A percentile compares a stretch with the other conserved stretches of the same genome.
Evolutionary conservation across 257 asterid genomes (phyloP).

Genomic region (Linaria vulgaris): DNA sequence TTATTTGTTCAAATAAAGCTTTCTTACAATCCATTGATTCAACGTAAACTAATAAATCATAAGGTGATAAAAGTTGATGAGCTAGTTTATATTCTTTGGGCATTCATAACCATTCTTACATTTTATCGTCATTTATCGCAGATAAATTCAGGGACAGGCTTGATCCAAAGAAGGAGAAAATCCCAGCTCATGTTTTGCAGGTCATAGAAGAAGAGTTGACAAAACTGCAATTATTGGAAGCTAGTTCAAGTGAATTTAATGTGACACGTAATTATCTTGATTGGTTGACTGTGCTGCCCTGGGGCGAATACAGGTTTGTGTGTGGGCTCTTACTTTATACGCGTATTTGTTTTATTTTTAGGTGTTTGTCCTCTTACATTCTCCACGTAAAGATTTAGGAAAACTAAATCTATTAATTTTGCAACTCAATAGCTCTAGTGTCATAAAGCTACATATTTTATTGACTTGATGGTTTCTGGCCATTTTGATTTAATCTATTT

Average conservation of each 20-base stretch:
- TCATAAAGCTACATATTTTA: neutral
- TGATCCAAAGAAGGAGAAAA: conserved; percentile 85
- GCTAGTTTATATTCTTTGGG: neutral
- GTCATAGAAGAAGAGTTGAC: conserved; percentile 97
- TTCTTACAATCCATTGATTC: too few relatives aligned
- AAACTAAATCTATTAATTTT: too few relatives aligned
- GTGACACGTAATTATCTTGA: conserved; percentile 98
- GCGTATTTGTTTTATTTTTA: neutral
- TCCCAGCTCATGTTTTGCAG: conserved; percentile 92
- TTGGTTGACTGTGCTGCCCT: conserved; percentile 98
- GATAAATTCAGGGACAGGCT: conserved; percentile 93
- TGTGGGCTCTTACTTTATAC: conserved; percentile 18
- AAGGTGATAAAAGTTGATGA: neutral
- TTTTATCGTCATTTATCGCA: conserved; percentile 34
- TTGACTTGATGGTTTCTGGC: conserved; percentile 1
- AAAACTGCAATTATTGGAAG: conserved; percentile 84
- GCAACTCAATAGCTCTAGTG: neutral
- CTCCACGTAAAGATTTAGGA: too few relatives aligned
- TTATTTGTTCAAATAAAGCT: neutral
- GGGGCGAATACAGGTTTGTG: conserved; percentile 96
- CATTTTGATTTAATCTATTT: neutral
- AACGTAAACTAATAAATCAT: neutral
- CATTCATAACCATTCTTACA: conserved; percentile 11
- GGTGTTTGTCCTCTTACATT: too few relatives aligned
- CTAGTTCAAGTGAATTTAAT: conserved; percentile 99